Base-by-base conservation (phyloP, 2,329 filamentous ascomycete genomes). In the Teratosphaeriaceae sp. region DNA sequence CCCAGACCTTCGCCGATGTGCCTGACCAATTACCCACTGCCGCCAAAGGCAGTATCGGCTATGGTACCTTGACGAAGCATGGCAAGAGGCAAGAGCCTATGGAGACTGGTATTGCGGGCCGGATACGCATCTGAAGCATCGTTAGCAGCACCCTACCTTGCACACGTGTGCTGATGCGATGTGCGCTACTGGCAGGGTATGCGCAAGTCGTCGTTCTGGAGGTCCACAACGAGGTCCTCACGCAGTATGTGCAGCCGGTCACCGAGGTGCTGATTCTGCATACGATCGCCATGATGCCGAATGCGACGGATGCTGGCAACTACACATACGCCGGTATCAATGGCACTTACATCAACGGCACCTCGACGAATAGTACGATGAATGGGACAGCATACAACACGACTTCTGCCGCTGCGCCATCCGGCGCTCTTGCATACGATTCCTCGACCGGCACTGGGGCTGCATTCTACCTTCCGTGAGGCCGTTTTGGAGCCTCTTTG, bases 1-100 rank as follows among this genome's bases (percentile, higher is more conserved):
- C 59, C 1, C 60, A 63, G 33, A 55, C 52, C 8, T 62, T 62
- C 44, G 49, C 50, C 8, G 31, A 41, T 8, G 51, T 60, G 1
- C 59, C 58, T 9, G 54, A 57, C 27, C 58, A 62, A 40, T 46
- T 44, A 39, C 48, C 55, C 8, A 49, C 45, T 2, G 50, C 60
- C 0, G 48, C 44, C 19, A 31, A 33, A 12, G 60, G 60, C 16
- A 13, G 23, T 2, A 59, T 63, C 27, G 60, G 60, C 29, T 38
- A 53, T 18, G 60, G 60, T 13, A 60, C 52, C 1, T 33, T 54
- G 20, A 47, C 35, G 26, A 44, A 46, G 38, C 37, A 42, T 19
- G 26, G 42, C 36, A 36, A 43, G 20, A 22, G 38, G 21, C 31
- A 46, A 18, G 37, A n/a, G 40, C 18, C 45, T n/a, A 11, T 26